phyloP scores from a whole-genome alignment of 331 rosid genomes.

The Dryas integrifolia region DNA sequence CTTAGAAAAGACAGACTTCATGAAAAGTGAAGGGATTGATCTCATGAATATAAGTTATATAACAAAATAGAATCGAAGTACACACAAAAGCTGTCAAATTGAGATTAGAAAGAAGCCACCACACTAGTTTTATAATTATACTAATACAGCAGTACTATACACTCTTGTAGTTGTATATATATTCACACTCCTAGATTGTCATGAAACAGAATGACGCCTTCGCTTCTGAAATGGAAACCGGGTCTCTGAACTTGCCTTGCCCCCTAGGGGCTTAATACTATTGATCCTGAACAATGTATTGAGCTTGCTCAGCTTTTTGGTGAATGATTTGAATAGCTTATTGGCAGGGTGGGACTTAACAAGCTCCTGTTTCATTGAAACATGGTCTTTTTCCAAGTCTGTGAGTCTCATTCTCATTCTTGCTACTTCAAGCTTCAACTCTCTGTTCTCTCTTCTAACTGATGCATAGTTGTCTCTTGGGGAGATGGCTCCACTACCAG shows the following conservation, averaged over 20 bases:
- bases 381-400: conserved; percentile 95
- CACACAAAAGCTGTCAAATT: conserved; percentile 32
- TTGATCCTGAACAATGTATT: conserved; percentile 64
- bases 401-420: conserved; percentile 98
- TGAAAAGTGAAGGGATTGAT: not conserved
- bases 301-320: conserved; percentile 74
- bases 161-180: conserved; percentile 23
- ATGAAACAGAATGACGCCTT: conserved; percentile 91
- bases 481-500: conserved; percentile 94
- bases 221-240: conserved; percentile 80
- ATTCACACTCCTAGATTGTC: conserved; percentile 36
- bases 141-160: conserved; percentile 33
- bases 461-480: conserved; percentile 96
- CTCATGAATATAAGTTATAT: not conserved
- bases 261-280: conserved; percentile 48
- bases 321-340: conserved; percentile 69
- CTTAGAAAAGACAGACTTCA: not conserved
- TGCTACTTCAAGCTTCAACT: conserved; percentile 92
- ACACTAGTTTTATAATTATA: conserved; percentile 19
- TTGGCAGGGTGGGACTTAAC: conserved; percentile 80
- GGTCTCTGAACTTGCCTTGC: conserved; percentile 52
- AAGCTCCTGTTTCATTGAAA: conserved; percentile 91
- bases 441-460: conserved; percentile 90
- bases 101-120: conserved; percentile 41
- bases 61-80: conserved; percentile 15